A percentile compares a stretch with the other conserved stretches of the same genome.
Evolutionary conservation across 2,329 filamentous ascomycete species (phyloP).

Genomic region (Periconia macrospinosa): DNA sequence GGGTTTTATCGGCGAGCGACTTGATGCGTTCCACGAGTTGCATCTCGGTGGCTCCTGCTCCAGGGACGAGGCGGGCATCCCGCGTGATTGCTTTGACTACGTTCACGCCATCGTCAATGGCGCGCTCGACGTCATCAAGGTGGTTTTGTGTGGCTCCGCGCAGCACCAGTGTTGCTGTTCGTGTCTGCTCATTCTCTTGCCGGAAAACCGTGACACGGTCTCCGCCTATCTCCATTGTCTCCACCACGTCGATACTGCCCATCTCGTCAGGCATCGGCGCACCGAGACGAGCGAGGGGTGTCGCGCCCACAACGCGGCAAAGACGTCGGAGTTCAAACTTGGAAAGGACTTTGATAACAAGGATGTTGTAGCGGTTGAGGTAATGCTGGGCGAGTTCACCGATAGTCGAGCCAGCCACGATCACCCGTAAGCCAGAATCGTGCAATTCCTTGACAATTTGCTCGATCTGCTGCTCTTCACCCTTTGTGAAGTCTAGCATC

Average conservation of each 20-base stretch:
- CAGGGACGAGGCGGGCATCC: slow-evolving; percentile 87
- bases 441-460: slow-evolving; percentile 90
- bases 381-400: slow-evolving; percentile 97
- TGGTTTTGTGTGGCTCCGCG: slow-evolving; percentile 97
- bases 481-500: slow-evolving; percentile 98
- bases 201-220: slow-evolving; percentile 98
- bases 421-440: slow-evolving; percentile 88
- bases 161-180: slow-evolving; percentile 91
- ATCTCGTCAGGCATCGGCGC: slow-evolving; percentile 99
- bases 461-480: slow-evolving; percentile 92
- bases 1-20: slow-evolving; percentile 86
- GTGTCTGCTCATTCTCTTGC: slow-evolving; percentile 89
- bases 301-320: slow-evolving; percentile 94
- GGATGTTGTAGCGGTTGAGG: slow-evolving; percentile 94
- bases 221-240: slow-evolving; percentile 96
- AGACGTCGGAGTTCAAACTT: slow-evolving; percentile 96
- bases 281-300: slow-evolving; percentile 90
- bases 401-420: slow-evolving; percentile 89
- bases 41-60: slow-evolving; percentile 91
- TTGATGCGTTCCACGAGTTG: slow-evolving; percentile 92
- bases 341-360: slow-evolving; percentile 94
- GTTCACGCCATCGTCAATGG: slow-evolving; percentile 97
- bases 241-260: slow-evolving; percentile 90
- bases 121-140: slow-evolving; percentile 93
- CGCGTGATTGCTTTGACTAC: slow-evolving; percentile 98